Evolutionary conservation across 164 flowering plant genomes (phyloP).

Genomic region (Euptelea pleiosperma): DNA sequence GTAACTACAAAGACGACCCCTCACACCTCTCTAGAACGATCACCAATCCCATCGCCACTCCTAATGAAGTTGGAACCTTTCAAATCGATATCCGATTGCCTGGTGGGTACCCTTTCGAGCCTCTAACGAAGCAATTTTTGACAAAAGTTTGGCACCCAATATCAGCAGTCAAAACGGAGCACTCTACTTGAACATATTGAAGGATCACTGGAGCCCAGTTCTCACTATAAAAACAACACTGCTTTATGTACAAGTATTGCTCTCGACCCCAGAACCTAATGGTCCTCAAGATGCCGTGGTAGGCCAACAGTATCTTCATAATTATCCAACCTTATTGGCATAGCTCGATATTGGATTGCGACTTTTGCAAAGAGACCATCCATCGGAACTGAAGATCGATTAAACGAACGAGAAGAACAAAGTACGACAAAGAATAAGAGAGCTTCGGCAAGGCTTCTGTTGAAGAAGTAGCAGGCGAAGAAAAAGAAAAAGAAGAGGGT

Average conservation of each 20-base stretch:
- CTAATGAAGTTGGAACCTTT: no score
- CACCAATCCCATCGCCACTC: no score
- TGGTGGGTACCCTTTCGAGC: constrained; percentile 97
- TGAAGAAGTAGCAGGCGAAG: no score
- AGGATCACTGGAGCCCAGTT: constrained; percentile 99
- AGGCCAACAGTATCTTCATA: constrained; percentile 84
- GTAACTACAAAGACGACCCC: no score
- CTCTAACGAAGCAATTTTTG: constrained; percentile 85
- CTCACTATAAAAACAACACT: constrained; percentile 94
- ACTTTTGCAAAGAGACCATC: constrained; percentile 77
- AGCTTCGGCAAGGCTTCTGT: no score
- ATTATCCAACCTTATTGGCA: constrained; percentile 71
- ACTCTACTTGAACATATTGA: constrained; percentile 90
- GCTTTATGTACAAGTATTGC: constrained; percentile 87
- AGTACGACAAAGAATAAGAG: no score
- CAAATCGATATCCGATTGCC: no score
- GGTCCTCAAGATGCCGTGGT: constrained; percentile 99
- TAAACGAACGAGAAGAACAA: no score
- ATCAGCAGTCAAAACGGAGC: constrained; percentile 99
- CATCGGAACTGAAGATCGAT: constrained; percentile 80
- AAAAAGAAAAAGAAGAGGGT: no score
- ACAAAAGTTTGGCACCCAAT: constrained; percentile 99
- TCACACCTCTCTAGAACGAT: no score
- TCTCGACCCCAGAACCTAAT: constrained; percentile 90
- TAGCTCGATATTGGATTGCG: constrained; percentile 99